Evolutionary conservation across 2,329 filamentous ascomycete species (phyloP).

Genomic region (Dactylellina cionopaga): DNA sequence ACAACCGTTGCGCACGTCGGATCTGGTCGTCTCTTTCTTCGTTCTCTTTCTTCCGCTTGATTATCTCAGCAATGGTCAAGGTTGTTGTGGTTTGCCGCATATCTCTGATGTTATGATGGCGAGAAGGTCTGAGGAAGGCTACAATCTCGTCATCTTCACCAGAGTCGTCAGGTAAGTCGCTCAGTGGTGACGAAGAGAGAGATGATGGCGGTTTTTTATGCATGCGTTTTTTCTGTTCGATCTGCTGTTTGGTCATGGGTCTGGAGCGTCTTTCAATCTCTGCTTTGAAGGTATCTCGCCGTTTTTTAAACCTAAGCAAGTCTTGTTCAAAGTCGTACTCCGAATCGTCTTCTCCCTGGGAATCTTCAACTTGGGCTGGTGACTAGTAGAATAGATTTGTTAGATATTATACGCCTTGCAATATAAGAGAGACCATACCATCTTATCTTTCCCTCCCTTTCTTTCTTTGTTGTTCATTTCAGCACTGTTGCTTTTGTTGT

Average conservation of each 20-base stretch:
- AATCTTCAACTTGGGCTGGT: conserved; percentile 39
- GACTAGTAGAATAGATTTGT: too few relatives aligned
- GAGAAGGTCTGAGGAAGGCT: conserved; percentile 16
- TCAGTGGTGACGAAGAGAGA: not conserved
- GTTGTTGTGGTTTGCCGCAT: not conserved
- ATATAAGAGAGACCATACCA: too few relatives aligned
- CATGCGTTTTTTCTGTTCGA: conserved; percentile 1
- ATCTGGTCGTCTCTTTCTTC: conserved; percentile 37
- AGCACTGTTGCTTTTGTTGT: too few relatives aligned
- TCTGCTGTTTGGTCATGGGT: not conserved
- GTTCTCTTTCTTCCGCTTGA: conserved; percentile 15
- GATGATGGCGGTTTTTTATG: not conserved
- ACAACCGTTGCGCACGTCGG: conserved; percentile 18
- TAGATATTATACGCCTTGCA: too few relatives aligned
- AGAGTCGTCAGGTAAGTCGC: not conserved
- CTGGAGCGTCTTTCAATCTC: conserved; percentile 16
- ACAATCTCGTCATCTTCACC: conserved; percentile 30
- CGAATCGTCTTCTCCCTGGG: conserved; percentile 36
- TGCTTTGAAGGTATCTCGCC: not conserved
- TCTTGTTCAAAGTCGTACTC: conserved; percentile 45
- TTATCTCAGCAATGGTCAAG: conserved; percentile 39
- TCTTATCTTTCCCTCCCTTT: too few relatives aligned
- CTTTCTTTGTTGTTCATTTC: too few relatives aligned
- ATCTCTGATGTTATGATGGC: not conserved
- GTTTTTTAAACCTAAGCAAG: conserved; percentile 11